Conservation (phyloP, 179 eudicot genomes). For the Actinidia chinensis region DNA sequence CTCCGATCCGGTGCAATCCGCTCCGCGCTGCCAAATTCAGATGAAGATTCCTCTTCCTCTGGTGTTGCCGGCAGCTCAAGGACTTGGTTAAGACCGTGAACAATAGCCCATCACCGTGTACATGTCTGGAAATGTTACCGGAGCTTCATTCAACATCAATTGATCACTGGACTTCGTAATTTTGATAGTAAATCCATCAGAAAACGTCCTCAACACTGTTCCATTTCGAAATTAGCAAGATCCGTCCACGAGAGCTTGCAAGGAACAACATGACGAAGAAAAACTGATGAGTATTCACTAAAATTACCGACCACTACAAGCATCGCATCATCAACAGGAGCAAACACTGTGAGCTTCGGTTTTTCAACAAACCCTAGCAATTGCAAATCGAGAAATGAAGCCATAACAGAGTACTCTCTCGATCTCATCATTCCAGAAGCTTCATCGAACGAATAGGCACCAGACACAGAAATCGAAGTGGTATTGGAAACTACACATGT, state of each 20-base stretch:
- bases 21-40: slow-evolving; percentile 1
- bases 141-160: slow-evolving; percentile 11
- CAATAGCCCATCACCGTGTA: slow-evolving; percentile 16
- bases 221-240: slow-evolving; percentile 1
- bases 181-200: background rate
- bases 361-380: slow-evolving; percentile 21
- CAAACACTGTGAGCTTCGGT: slow-evolving; percentile 44
- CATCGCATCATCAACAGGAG: slow-evolving; percentile 49
- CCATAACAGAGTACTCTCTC: slow-evolving; percentile 49
- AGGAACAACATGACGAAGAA: slow-evolving; percentile 56
- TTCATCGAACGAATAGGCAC: slow-evolving; percentile 24
- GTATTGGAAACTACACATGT: background rate
- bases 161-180: background rate
- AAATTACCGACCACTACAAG: slow-evolving; percentile 31
- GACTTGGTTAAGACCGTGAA: slow-evolving; percentile 13
- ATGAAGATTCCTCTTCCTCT: background rate
- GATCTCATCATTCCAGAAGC: slow-evolving; percentile 43
- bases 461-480: background rate
- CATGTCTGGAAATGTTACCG: slow-evolving; percentile 11
- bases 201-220: slow-evolving; percentile 8
- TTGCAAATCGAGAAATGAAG: slow-evolving; percentile 64
- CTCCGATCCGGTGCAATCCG: background rate
- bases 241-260: slow-evolving; percentile 9
- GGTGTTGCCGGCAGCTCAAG: background rate
- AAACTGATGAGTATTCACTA: slow-evolving; percentile 37